Conservation (phyloP, 208 protist species). For the Leptomonas pyrrhocoris region DNA sequence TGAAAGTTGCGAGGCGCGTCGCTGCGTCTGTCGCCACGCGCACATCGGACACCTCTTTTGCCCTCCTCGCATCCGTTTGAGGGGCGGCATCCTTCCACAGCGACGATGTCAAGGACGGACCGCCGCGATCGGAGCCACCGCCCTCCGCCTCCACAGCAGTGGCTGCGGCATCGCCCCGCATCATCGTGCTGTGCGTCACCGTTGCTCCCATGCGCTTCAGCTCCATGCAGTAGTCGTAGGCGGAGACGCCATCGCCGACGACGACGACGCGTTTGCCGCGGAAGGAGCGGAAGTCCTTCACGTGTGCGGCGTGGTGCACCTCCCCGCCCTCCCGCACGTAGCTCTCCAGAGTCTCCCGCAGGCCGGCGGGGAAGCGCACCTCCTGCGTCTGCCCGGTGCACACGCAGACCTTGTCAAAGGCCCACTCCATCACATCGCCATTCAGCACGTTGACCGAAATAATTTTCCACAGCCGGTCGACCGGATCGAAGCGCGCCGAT, state of each 20-base stretch:
- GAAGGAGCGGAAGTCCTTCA: slow-evolving; percentile 87
- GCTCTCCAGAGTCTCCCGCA: slow-evolving; percentile 45
- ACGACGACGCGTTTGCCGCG: slow-evolving; percentile 76
- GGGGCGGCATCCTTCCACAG: slow-evolving; percentile 4
- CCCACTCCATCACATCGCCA: slow-evolving; percentile 89
- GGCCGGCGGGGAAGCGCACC: slow-evolving; percentile 60
- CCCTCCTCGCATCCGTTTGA: too few species aligned
- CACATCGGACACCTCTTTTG: slow-evolving; percentile 17
- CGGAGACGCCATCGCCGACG: slow-evolving; percentile 81
- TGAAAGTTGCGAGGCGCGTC: slow-evolving; percentile 35
- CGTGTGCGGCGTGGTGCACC: slow-evolving; percentile 79
- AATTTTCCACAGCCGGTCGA: slow-evolving; percentile 64
- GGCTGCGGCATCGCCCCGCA: neutral
- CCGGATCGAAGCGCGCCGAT: slow-evolving; percentile 62
- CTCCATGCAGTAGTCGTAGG: slow-evolving; percentile 82
- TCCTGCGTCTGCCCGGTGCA: slow-evolving; percentile 88
- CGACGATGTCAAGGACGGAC: slow-evolving; percentile 4
- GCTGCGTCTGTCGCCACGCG: slow-evolving; percentile 37
- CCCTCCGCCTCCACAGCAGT: neutral
- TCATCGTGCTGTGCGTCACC: slow-evolving; percentile 72
- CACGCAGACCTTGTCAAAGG: slow-evolving; percentile 86
- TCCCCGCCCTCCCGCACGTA: slow-evolving; percentile 69
- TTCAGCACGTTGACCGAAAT: slow-evolving; percentile 88
- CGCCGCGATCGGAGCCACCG: neutral
- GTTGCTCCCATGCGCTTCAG: slow-evolving; percentile 67